Base-by-base conservation (phyloP, 208 protist genomes). In the Trypanosoma vivax region DNA sequence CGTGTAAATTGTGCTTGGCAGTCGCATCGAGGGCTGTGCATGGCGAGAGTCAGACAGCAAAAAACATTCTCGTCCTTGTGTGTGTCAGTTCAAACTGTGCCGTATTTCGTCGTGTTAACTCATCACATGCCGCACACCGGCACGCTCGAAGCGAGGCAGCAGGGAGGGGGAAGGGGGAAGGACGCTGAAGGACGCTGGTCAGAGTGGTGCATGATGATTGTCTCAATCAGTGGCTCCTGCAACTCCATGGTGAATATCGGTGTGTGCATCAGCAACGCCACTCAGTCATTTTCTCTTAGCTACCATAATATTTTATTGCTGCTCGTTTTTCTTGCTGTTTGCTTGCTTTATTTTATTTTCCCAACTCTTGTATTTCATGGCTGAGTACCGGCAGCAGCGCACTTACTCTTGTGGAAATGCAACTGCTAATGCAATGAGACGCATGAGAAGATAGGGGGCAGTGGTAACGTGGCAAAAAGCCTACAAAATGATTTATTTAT, bases 131-230 rank as follows among this genome's bases (percentile, higher is more conserved):
- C 13, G 38, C 19, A 11, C 3, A 23, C 11, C 2, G 25, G n/a
- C 25, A 9, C 13, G 6, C 7, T n/a, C 23, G 28, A 9, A 13
- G 16, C 1, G 30, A 3, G 10, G 47, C 14, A 51, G 25, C 29
- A 37, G 4, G 21, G 29, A 19, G 21, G 21, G 14, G n/a, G 18
- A 42, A 19, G 6, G 33, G 9, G 34, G 18, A 11, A 45, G 13
- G 21, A 28, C 16, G 24, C 5, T 6, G 21, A 30, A 40, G 21
- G 34, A 28, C 35, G 42, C 18, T 10, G 3, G 2, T 65, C 58
- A 65, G 58, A 65, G 58, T 65, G 58, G 58, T 65, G 58, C 58
- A 65, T 65, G 58, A 65, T 65, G 48, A n/a, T 33, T 65, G 41
- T 65, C 58, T 65, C 58, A 65, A 13, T 65, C 58, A 56, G 58